Evolutionary conservation across 495 filamentous ascomycete species (phyloP).

Genomic region (Aspergillus diversus): DNA sequence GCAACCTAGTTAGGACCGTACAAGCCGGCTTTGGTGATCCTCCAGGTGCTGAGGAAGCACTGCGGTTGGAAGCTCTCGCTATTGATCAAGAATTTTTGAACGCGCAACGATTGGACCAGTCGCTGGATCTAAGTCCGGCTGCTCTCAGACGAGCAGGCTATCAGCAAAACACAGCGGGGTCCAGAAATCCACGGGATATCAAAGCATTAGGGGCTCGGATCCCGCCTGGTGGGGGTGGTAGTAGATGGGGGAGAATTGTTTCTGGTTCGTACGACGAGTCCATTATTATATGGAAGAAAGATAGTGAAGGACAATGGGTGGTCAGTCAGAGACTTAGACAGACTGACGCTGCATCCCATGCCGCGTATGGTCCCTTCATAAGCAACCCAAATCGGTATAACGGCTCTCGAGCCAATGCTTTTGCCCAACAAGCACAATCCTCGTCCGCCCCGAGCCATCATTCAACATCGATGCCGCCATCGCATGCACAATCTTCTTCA

Average conservation of each 20-base stretch:
- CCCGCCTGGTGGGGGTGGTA: slow-evolving; percentile 86
- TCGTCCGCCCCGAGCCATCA: neutral
- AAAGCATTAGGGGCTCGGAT: slow-evolving; percentile 78
- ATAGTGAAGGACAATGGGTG: slow-evolving; percentile 79
- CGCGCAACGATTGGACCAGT: slow-evolving; percentile 64
- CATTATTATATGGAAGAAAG: slow-evolving; percentile 91
- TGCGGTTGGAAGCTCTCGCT: slow-evolving; percentile 70
- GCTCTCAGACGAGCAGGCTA: slow-evolving; percentile 50
- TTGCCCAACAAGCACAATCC: slow-evolving; percentile 26
- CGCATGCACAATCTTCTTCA: neutral
- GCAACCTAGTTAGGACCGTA: slow-evolving; percentile 85
- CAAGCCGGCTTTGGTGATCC: slow-evolving; percentile 91
- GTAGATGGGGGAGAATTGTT: slow-evolving; percentile 84
- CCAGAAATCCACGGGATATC: slow-evolving; percentile 73
- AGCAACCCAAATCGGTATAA: slow-evolving; percentile 27
- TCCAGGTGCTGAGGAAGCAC: slow-evolving; percentile 73
- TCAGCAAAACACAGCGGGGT: slow-evolving; percentile 71
- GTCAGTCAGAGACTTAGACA: slow-evolving; percentile 73
- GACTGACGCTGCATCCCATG: slow-evolving; percentile 57
- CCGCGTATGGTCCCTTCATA: slow-evolving; percentile 29
- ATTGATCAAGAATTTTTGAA: slow-evolving; percentile 72
- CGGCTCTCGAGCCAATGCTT: slow-evolving; percentile 29
- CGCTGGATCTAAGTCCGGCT: slow-evolving; percentile 44
- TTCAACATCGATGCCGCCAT: neutral
- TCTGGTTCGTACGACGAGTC: slow-evolving; percentile 95